Conservation (phyloP, 495 filamentous ascomycete species). For the Xylaria scruposa region DNA sequence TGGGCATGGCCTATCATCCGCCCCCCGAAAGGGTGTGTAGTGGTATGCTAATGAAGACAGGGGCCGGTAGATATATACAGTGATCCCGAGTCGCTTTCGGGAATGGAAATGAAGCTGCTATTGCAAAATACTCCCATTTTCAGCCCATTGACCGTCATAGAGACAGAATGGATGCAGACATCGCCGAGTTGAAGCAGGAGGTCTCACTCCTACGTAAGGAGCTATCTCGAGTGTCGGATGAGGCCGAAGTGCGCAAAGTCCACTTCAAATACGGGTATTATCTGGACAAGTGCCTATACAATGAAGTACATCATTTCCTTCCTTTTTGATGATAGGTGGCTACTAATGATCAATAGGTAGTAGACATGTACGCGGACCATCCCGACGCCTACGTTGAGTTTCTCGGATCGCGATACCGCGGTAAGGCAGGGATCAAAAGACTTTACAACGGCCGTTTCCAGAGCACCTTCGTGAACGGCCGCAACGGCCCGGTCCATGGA, state of each 20-base stretch:
- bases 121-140: not conserved
- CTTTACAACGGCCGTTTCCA: constrained; percentile 62
- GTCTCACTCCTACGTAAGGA: constrained; percentile 38
- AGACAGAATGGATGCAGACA: constrained; percentile 30
- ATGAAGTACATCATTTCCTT: constrained; percentile 46
- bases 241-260: constrained; percentile 59
- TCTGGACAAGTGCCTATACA: constrained; percentile 64
- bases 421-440: constrained; percentile 58
- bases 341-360: constrained; percentile 41
- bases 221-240: constrained; percentile 43
- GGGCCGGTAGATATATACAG: constrained; percentile 13
- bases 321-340: not conserved
- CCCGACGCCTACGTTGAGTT: constrained; percentile 64
- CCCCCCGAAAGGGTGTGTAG: not conserved
- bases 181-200: constrained; percentile 38
- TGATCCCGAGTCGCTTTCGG: constrained; percentile 1
- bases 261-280: constrained; percentile 66
- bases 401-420: constrained; percentile 59
- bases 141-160: not conserved
- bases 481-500: constrained; percentile 62
- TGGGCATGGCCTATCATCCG: constrained; percentile 15
- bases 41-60: constrained; percentile 2
- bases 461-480: constrained; percentile 53
- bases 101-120: not conserved
- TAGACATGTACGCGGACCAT: constrained; percentile 59